Percentiles rank a stretch among this genome's conserved stretches.
phyloP scores from a whole-genome alignment of 768 basidiomycete species.

The Hypsizygus marmoreus region DNA sequence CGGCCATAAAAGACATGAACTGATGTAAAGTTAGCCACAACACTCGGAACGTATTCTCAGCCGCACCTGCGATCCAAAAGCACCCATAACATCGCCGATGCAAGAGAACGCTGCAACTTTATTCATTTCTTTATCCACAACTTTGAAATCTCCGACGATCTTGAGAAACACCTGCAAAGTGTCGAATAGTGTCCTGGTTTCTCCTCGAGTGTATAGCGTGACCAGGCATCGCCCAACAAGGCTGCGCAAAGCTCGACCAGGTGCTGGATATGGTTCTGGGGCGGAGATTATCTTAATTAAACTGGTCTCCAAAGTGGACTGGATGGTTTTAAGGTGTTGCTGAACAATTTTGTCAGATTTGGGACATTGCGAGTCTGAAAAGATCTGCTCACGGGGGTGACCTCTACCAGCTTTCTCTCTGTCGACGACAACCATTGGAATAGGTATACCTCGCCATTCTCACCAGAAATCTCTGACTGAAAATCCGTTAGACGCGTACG shows the following conservation, averaged over 20 bases:
- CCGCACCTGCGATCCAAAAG: constrained; percentile 82
- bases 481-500: constrained; percentile 5
- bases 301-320: constrained; percentile 60
- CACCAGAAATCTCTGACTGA: constrained; percentile 68
- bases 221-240: constrained; percentile 78
- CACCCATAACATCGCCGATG: constrained; percentile 86
- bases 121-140: constrained; percentile 57
- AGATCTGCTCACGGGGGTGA: constrained; percentile 51
- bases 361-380: background rate
- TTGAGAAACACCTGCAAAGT: constrained; percentile 78
- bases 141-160: constrained; percentile 72
- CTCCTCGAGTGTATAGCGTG: constrained; percentile 73
- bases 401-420: constrained; percentile 56
- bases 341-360: constrained; percentile 29
- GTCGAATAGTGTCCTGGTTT: constrained; percentile 86
- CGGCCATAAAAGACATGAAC: constrained; percentile 96
- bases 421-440: constrained; percentile 80
- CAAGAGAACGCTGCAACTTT: constrained; percentile 83
- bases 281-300: constrained; percentile 71
- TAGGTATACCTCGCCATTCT: constrained; percentile 80
- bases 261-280: constrained; percentile 68
- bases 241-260: constrained; percentile 85
- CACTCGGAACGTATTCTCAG: constrained; percentile 1
- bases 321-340: constrained; percentile 68
- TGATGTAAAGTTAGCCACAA: constrained; percentile 29